Evolutionary conservation across 768 basidiomycete genomes (phyloP), one percentile per base, ranked within the genome.

Genomic region (Mycena metata): DNA sequence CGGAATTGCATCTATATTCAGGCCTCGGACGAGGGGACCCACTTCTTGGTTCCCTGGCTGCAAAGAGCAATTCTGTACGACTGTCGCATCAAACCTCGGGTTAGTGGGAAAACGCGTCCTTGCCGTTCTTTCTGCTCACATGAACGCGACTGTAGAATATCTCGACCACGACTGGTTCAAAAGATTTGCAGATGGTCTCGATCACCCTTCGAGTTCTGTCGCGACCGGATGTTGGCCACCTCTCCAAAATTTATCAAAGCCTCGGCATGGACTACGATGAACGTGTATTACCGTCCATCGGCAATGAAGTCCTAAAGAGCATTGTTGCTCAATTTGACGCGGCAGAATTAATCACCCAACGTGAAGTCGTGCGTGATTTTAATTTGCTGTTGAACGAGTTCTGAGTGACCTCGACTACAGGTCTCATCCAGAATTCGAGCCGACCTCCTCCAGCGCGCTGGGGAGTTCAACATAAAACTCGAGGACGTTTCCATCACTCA

Each of bases 291-390:
- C 97, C 97, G 4, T 98, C 96, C 49, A 96, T 99, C 76, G 97
- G 96, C 43, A 99, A 99, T 74, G 97, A 99, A 83, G 97, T 99
- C 15, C 77, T 99, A 71, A 99, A 99, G 83, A 94, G 93, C 71
- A 98, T 98, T 66, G 98, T 99, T 1, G 98, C 98, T 6, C 97
- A 99, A 77, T 98, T 98, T 73, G 97, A 99, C 79, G 98, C 96
- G 26, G 94, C 95, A 16, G 96, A 98, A 81, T 83, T 98, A 72
- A 98, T 99, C 74, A 99, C 97, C 2, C 97, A 98, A 80, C 91
- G 97, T 77, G 97, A 99, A 87, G 92, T 98, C 72, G 97, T 97
- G 70, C 74, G 91, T 88, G 10, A 6, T 36, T 16, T 36, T 16
- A 26, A 26, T 43, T 66, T 50, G n/a, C 47, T 21, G 13, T 26